A percentile compares a stretch with the other conserved stretches of the same genome.
phyloP scores from a whole-genome alignment of 2,329 filamentous ascomycete species.

The Cordyceps cateniannulata region DNA sequence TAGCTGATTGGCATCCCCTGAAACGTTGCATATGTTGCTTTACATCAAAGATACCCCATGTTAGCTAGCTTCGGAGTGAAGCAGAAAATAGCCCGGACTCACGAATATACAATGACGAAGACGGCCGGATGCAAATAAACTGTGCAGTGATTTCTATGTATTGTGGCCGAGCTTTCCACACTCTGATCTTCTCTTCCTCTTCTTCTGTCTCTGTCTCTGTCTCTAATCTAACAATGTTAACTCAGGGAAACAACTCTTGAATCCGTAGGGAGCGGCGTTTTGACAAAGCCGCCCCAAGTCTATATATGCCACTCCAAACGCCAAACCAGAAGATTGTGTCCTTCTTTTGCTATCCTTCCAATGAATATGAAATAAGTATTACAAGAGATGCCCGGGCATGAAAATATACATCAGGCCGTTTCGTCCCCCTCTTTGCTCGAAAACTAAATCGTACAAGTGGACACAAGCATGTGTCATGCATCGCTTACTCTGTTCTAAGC shows the following conservation, averaged over 20 bases:
- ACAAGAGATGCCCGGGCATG: conserved; percentile 2
- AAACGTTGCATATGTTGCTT: background rate
- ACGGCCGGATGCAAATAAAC: background rate
- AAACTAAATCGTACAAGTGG: conserved; percentile 8
- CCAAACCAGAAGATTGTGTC: background rate
- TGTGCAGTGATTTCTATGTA: background rate
- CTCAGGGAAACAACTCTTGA: conserved; percentile 7
- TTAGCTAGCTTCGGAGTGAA: background rate
- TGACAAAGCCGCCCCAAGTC: background rate
- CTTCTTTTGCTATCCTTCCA: background rate
- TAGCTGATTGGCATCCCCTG: background rate
- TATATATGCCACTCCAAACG: conserved; percentile 10
- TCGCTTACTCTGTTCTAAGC: background rate
- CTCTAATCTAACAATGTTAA: background rate
- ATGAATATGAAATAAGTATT: conserved; percentile 2
- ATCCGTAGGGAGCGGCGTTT: conserved; percentile 4
- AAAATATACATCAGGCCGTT: conserved; percentile 3
- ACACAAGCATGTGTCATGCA: conserved; percentile 1
- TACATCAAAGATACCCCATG: background rate
- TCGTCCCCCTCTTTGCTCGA: background rate
- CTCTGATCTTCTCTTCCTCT: background rate
- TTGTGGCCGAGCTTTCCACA: conserved; percentile 3
- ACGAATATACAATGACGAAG: background rate
- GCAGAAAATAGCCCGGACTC: background rate
- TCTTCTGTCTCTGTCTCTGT: background rate